Conservation (phyloP, 345 rosid species). For the Geranium brycei region DNA sequence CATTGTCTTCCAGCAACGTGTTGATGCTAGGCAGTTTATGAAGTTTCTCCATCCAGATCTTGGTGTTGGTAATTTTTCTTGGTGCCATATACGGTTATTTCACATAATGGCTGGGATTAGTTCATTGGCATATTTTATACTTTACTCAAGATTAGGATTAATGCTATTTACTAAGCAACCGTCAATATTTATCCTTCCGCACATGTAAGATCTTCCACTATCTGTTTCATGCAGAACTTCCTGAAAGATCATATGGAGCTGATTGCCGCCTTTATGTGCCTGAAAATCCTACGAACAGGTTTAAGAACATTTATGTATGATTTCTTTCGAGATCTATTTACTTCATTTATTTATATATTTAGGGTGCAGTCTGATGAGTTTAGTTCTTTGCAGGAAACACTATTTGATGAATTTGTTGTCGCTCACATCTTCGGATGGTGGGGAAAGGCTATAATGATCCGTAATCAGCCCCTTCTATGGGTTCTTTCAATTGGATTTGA, state of each 20-base stretch:
- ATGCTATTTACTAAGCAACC: background rate
- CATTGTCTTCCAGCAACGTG: slow-evolving; percentile 52
- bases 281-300: slow-evolving; percentile 88
- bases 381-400: slow-evolving; percentile 41
- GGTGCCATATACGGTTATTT: background rate
- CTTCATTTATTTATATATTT: background rate
- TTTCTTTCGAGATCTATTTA: slow-evolving; percentile 28
- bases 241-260: slow-evolving; percentile 93
- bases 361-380: background rate
- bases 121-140: background rate
- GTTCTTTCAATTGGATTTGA: slow-evolving; percentile 94
- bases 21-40: slow-evolving; percentile 93
- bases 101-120: background rate
- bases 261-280: slow-evolving; percentile 84
- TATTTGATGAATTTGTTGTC: slow-evolving; percentile 87
- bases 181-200: background rate
- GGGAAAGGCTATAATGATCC: slow-evolving; percentile 94
- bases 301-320: slow-evolving; percentile 99
- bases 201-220: background rate
- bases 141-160: background rate
- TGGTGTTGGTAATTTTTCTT: slow-evolving; percentile 60
- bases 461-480: slow-evolving; percentile 96
- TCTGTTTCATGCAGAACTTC: slow-evolving; percentile 56
- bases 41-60: slow-evolving; percentile 97
- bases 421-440: slow-evolving; percentile 99